A percentile compares a stretch with the other conserved stretches of the same genome.
Evolutionary conservation across 306 rosid genomes (phyloP).

Genomic region (Spatholobus suberectus): DNA sequence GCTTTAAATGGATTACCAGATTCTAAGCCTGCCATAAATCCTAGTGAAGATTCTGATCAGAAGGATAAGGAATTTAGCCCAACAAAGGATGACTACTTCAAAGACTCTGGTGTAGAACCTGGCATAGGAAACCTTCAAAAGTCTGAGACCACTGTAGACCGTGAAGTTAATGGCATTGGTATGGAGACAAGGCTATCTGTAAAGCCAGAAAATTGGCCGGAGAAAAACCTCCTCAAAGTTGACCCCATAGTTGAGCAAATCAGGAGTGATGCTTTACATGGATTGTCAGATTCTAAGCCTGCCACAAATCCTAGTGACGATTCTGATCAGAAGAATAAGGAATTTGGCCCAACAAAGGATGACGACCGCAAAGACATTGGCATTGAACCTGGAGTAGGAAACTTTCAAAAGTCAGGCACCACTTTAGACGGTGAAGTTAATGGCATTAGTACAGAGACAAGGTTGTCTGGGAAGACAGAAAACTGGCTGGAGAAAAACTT

Average conservation of each 20-base stretch:
- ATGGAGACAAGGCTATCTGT: conserved; percentile 39
- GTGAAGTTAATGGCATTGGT: conserved; percentile 45
- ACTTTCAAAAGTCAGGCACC: conserved; percentile 45
- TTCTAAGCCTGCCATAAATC: conserved; percentile 46
- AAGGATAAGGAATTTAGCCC: conserved; percentile 47
- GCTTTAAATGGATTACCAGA: conserved; percentile 48
- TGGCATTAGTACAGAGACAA: conserved; percentile 38
- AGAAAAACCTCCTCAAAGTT: conserved; percentile 60
- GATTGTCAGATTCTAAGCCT: conserved; percentile 50
- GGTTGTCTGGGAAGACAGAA: conserved; percentile 51
- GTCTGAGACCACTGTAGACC: conserved; percentile 46
- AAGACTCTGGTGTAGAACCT: conserved; percentile 44
- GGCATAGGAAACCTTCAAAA: conserved; percentile 43
- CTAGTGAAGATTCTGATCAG: conserved; percentile 46
- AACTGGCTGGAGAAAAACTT: conserved; percentile 81
- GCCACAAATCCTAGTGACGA: conserved; percentile 42
- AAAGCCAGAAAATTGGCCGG: conserved; percentile 66
- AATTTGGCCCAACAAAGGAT: conserved; percentile 41
- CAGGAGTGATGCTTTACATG: conserved; percentile 46
- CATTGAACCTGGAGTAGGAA: conserved; percentile 37
- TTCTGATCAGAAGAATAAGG: conserved; percentile 51
- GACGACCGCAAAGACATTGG: conserved; percentile 38
- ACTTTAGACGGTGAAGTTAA: conserved; percentile 51
- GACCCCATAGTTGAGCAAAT: conserved; percentile 64
- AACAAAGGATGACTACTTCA: conserved; percentile 43